These are phyloP conservation scores for Colletotrichum neosansevieriae DNA, from an alignment of 2,329 filamentous ascomycete species.

Conservation along the genomic window DNA sequence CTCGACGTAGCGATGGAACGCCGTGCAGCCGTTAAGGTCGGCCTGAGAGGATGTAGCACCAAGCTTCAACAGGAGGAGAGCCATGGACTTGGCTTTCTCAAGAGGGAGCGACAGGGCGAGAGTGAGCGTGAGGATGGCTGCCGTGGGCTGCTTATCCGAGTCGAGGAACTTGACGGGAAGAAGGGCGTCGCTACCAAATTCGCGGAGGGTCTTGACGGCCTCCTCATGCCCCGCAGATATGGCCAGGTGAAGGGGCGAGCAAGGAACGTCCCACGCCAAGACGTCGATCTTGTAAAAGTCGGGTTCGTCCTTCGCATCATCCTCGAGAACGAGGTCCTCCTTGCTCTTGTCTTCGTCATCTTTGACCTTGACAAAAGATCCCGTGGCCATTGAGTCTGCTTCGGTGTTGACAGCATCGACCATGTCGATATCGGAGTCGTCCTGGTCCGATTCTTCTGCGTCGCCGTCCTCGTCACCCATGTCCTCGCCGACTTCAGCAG, in stretches of 20 bases:
- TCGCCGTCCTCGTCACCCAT: slow-evolving; percentile 49
- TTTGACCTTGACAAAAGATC: slow-evolving; percentile 79
- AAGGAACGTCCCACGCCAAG: slow-evolving; percentile 82
- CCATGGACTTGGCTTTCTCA: slow-evolving; percentile 74
- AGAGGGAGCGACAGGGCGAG: slow-evolving; percentile 74
- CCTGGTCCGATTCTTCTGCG: slow-evolving; percentile 46
- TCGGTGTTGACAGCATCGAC: slow-evolving; percentile 62
- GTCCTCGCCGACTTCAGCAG: slow-evolving; percentile 44
- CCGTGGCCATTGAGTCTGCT: slow-evolving; percentile 71
- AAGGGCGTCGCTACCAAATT: slow-evolving; percentile 82
- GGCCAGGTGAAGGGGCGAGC: slow-evolving; percentile 82
- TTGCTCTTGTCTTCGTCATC: slow-evolving; percentile 52
- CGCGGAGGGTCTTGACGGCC: slow-evolving; percentile 76
- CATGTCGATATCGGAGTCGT: slow-evolving; percentile 58
- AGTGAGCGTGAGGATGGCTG: slow-evolving; percentile 76
- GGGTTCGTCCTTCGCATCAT: slow-evolving; percentile 72
- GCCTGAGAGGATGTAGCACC: slow-evolving; percentile 81
- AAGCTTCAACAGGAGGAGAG: slow-evolving; percentile 72
- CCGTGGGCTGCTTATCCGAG: slow-evolving; percentile 60
- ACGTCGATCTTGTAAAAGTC: slow-evolving; percentile 85
- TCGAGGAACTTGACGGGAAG: slow-evolving; percentile 77
- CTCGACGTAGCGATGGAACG: slow-evolving; percentile 74
- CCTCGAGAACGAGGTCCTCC: slow-evolving; percentile 56
- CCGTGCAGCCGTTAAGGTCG: slow-evolving; percentile 73
- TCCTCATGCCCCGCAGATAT: slow-evolving; percentile 79